A percentile compares a stretch with the other conserved stretches of the same genome.
Evolutionary conservation across 352 stramenopile species (phyloP).

Genomic region (Globisporangium middletonii): DNA sequence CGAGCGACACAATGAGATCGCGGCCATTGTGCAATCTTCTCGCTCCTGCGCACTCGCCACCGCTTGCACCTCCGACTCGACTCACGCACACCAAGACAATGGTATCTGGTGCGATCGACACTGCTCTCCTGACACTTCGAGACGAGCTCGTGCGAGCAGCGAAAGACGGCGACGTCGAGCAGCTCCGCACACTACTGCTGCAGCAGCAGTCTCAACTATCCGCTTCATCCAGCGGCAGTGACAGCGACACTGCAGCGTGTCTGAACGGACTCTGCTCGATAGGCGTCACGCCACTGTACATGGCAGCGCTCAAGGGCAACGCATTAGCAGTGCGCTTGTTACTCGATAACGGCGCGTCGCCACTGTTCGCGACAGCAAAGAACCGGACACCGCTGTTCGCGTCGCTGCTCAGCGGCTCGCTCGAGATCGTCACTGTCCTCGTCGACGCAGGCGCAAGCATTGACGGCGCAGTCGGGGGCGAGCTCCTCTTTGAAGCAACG

Average conservation of each 20-base stretch:
- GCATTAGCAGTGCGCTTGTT: background rate
- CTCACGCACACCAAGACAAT: slow-evolving; percentile 1
- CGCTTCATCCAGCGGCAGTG: background rate
- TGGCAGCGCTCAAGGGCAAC: slow-evolving; percentile 9
- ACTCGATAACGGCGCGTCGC: background rate
- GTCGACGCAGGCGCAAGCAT: slow-evolving; percentile 4
- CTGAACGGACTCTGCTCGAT: slow-evolving; percentile 8
- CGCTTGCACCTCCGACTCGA: background rate
- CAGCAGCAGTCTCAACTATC: background rate
- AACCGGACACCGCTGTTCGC: slow-evolving; percentile 5
- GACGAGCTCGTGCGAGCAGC: slow-evolving; percentile 7
- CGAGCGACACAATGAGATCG: too few relatives aligned
- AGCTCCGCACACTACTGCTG: background rate
- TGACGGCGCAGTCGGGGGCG: background rate
- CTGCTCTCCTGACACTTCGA: background rate
- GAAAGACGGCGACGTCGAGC: slow-evolving; percentile 4
- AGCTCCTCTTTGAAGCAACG: slow-evolving; percentile 11
- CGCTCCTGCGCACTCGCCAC: too few relatives aligned
- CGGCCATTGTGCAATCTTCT: too few relatives aligned
- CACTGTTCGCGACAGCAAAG: slow-evolving; percentile 2
- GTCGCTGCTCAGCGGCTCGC: slow-evolving; percentile 2
- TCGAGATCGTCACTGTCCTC: slow-evolving; percentile 5
- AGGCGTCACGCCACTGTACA: slow-evolving; percentile 10
- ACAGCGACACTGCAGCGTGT: background rate
- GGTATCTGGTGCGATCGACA: background rate